These are phyloP conservation scores for Rhizopogon vesiculosus DNA, from an alignment of 768 basidiomycete species.

Conservation along the genomic window DNA sequence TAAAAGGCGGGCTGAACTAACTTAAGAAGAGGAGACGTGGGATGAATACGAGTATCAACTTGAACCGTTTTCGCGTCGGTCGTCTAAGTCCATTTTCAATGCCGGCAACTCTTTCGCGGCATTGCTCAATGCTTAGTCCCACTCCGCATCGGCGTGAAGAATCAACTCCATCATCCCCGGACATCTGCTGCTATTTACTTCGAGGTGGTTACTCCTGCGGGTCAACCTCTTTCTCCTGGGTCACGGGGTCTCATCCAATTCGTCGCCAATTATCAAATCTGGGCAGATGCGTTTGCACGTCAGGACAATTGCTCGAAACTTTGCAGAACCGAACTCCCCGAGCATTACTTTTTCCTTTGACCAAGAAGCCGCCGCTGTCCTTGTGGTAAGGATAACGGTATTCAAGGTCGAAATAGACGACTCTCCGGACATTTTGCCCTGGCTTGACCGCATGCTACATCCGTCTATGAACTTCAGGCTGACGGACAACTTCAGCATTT, in stretches of 20 bases:
- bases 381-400: too few relatives aligned
- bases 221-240: constrained; percentile 84
- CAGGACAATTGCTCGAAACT: constrained; percentile 97
- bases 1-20: too few relatives aligned
- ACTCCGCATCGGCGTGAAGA: constrained; percentile 74
- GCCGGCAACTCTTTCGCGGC: too few relatives aligned
- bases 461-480: constrained; percentile 87
- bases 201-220: constrained; percentile 96
- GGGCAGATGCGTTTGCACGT: constrained; percentile 94
- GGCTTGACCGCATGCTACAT: constrained; percentile 99
- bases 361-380: constrained; percentile 94
- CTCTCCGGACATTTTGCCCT: constrained; percentile 90
- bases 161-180: constrained; percentile 82
- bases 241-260: constrained; percentile 96
- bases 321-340: constrained; percentile 95
- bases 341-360: constrained; percentile 92
- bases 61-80: too few relatives aligned
- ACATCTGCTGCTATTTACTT: constrained; percentile 94
- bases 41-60: too few relatives aligned
- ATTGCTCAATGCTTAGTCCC: too few relatives aligned
- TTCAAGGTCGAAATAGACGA: constrained; percentile 99
- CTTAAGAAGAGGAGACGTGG: too few relatives aligned
- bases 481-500: constrained; percentile 95
- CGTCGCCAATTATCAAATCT: constrained; percentile 94
- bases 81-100: too few relatives aligned